Conservation (phyloP, 176 grass and related monocot genomes). For the Bolboschoenus planiculmis region DNA sequence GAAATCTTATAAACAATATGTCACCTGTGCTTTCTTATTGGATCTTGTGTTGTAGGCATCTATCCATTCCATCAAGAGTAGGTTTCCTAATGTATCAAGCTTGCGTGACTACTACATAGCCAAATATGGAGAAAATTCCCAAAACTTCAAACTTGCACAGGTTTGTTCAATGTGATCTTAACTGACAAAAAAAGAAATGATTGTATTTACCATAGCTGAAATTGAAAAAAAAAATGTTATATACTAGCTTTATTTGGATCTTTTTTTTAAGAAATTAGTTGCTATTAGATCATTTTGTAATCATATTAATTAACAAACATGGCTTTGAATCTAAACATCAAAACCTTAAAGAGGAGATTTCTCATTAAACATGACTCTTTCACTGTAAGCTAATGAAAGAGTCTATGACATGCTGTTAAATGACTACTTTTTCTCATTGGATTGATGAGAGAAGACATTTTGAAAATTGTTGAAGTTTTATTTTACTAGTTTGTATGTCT, state of each 20-base stretch:
- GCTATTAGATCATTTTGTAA: not conserved
- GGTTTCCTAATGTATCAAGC: slow-evolving; percentile 78
- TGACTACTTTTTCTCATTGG: not conserved
- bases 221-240: not conserved
- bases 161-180: slow-evolving; percentile 17
- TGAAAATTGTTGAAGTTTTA: not conserved
- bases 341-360: not conserved
- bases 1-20: slow-evolving; percentile 20
- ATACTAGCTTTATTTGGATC: not conserved
- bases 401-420: too few relatives aligned
- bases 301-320: not conserved
- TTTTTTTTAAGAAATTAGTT: not conserved
- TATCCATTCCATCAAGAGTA: slow-evolving; percentile 98
- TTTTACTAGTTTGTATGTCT: not conserved
- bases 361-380: too few relatives aligned
- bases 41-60: slow-evolving; percentile 55
- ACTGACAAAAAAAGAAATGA: not conserved
- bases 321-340: not conserved
- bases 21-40: slow-evolving; percentile 5
- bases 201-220: not conserved
- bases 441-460: not conserved
- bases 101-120: slow-evolving; percentile 83
- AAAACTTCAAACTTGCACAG: slow-evolving; percentile 94
- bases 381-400: too few relatives aligned
- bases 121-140: slow-evolving; percentile 96